Evolutionary conservation across 2,329 filamentous ascomycete species (phyloP).

Genomic region (Exophiala oligosperma): DNA sequence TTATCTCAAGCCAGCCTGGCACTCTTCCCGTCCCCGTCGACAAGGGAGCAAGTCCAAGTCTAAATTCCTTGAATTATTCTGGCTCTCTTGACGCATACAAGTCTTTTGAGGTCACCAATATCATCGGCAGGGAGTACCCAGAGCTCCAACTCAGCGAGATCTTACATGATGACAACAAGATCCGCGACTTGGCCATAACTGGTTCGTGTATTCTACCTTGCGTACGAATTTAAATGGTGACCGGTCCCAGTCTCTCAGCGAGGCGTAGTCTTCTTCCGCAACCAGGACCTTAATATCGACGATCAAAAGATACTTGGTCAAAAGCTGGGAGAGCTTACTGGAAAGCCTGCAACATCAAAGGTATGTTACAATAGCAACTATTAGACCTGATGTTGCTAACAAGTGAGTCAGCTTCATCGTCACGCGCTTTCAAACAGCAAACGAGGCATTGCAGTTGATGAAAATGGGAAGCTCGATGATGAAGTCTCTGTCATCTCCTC

Average conservation of each 20-base stretch:
- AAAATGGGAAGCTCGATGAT: slow-evolving; percentile 48
- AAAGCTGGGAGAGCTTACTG: slow-evolving; percentile 48
- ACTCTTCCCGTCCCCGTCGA: slow-evolving; percentile 4
- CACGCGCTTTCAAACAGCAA: slow-evolving; percentile 52
- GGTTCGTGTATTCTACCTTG: slow-evolving; percentile 44
- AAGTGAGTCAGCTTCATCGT: slow-evolving; percentile 35
- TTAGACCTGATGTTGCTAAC: not conserved
- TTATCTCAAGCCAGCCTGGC: slow-evolving; percentile 2
- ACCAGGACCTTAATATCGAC: slow-evolving; percentile 50
- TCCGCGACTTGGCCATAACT: slow-evolving; percentile 67
- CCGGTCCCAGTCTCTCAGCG: slow-evolving; percentile 48
- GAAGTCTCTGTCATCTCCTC: slow-evolving; percentile 53
- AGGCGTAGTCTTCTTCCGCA: slow-evolving; percentile 56
- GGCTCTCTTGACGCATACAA: slow-evolving; percentile 46
- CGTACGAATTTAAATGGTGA: not conserved
- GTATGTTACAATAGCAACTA: slow-evolving; percentile 8
- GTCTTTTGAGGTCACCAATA: slow-evolving; percentile 51
- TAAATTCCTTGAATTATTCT: slow-evolving; percentile 38
- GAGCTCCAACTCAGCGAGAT: slow-evolving; percentile 55
- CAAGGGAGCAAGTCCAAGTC: not conserved
- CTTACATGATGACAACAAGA: slow-evolving; percentile 61
- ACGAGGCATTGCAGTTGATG: slow-evolving; percentile 45
- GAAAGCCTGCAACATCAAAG: slow-evolving; percentile 47
- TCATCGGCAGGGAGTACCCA: slow-evolving; percentile 52
- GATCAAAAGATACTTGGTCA: slow-evolving; percentile 56